Base-by-base conservation (phyloP, 768 basidiomycete species). In the Amanita thiersii region DNA sequence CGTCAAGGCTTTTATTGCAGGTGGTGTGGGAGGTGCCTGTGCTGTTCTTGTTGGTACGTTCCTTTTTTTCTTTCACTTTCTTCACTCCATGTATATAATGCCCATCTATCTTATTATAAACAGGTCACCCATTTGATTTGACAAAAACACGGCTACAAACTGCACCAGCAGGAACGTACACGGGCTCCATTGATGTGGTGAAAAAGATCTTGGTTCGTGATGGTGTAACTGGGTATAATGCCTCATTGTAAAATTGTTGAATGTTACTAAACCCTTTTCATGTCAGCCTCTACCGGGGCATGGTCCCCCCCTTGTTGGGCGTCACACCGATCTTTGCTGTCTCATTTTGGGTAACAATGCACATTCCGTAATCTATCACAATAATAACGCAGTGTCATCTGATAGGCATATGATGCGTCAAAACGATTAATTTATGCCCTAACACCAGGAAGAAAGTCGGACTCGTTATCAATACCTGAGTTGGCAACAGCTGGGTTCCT, bases 261-360 rank as follows among this genome's bases (percentile, higher is more conserved):
- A 34, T n/a, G 8, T 11, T 30, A 24, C 21, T 25, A 3, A 44
- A 17, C 5, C 3, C n/a, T 14, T 6, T 12, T n/a, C 14, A 7
- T 23, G n/a, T 28, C 39, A 92, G 89, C 20, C 56, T 94, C 57
- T 94, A 92, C 55, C 86, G 90, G 47, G 91, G 90, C 25, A 90
- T 97, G 65, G 85, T 93, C 3, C 92, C 93, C 24, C 93, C 93
- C 32, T 62, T 97, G 44, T 66, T 96, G 21, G 91, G 94, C 20
- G 90, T 99, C 20, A 98, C 96, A 3, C 96, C 96, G 24, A 98
- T 97, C 55, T 99, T 99, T 54, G 96, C 96, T 3, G 68, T 98
- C 21, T 94, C 91, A 3, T 98, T 99, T 70, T 97, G 93, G 93
- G 93, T 92, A 60, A 44, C 73, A 38, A 37, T 32, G 32, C 35